Evolutionary conservation across 2,329 filamentous ascomycete species (phyloP).

Genomic region (Nannizzia gypsea): DNA sequence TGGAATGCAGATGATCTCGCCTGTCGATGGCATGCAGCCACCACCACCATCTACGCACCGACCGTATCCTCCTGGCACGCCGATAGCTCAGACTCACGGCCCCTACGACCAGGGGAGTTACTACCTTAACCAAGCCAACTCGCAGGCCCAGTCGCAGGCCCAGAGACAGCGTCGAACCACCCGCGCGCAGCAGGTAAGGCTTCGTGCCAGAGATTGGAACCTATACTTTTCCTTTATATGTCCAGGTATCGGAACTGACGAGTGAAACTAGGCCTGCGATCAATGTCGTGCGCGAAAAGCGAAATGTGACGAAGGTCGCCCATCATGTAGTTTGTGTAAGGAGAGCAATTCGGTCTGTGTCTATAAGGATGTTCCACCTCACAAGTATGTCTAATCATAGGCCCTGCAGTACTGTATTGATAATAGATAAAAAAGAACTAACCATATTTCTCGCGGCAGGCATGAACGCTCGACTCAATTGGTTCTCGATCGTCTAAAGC

Average conservation of each 20-base stretch:
- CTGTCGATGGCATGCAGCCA: conserved; percentile 14
- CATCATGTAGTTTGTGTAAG: conserved; percentile 71
- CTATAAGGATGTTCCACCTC: conserved; percentile 82
- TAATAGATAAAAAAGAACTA: conserved; percentile 13
- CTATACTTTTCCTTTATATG: neutral
- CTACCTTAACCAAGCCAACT: conserved; percentile 20
- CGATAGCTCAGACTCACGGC: conserved; percentile 18
- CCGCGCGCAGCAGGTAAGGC: conserved; percentile 30
- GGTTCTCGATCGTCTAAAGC: conserved; percentile 25
- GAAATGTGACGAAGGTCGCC: conserved; percentile 79
- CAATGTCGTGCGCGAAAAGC: conserved; percentile 78
- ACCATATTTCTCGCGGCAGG: conserved; percentile 15
- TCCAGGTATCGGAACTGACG: neutral
- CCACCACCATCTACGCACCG: conserved; percentile 17
- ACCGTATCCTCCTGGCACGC: conserved; percentile 13
- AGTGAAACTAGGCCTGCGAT: conserved; percentile 61
- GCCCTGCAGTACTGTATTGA: conserved; percentile 4
- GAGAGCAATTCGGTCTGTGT: conserved; percentile 75
- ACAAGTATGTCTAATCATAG: conserved; percentile 53
- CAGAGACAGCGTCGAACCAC: conserved; percentile 29
- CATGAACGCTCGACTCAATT: conserved; percentile 33
- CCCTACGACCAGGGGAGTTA: conserved; percentile 24
- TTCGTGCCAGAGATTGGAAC: neutral
- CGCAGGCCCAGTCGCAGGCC: conserved; percentile 15
- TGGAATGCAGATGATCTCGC: conserved; percentile 22